Base-by-base conservation (phyloP, 1,284 basidiomycete genomes). In the Porogramme epimiltina region DNA sequence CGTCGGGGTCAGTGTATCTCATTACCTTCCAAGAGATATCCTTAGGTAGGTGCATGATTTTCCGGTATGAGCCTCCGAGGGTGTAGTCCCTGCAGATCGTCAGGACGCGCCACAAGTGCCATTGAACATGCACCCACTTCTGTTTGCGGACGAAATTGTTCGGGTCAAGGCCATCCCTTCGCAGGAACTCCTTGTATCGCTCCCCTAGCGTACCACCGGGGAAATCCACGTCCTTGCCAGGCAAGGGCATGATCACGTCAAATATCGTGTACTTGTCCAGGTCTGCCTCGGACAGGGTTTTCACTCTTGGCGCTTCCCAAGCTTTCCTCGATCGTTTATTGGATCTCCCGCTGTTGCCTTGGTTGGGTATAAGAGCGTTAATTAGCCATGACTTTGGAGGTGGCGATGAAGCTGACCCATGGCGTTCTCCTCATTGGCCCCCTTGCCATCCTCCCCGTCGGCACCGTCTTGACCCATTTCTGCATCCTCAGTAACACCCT, bases 181-280 rank as follows among this genome's bases (percentile, higher is more conserved):
- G 75, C 54, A 99, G 78, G 64, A 94, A 92, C 60, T 90, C 82
- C 54, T 77, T 78, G 70, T 96, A 98, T 51, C 85, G 80, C 58
- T 94, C 85, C 18, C 91, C 90, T 20, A 97, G 83, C 36, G 77
- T 67, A 11, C 93, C 93, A 4, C 86, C 87, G 0, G 95, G 95
- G 62, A 93, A 93, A 36, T 89, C 86, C 24, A 98, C 91, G 64
- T 96, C 91, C 62, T 87, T 92, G 4, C 97, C 97, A 22, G 96
- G 93, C 26, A 98, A 74, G 4, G 97, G 96, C 84, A 99, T 92
- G 55, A 98, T 84, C 34, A 99, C 90, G 69, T 99, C 95, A 65
- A 93, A 92, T 52, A 99, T 92, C 3, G 86, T 82, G 70, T 94
- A 91, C 45, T 88, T 81, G 56, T 82, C 74, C 34, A 92, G 68